A percentile compares a stretch with the other conserved stretches of the same genome.
phyloP scores from a whole-genome alignment of 2,329 filamentous ascomycete genomes.

The Sphaceloma murrayae region DNA sequence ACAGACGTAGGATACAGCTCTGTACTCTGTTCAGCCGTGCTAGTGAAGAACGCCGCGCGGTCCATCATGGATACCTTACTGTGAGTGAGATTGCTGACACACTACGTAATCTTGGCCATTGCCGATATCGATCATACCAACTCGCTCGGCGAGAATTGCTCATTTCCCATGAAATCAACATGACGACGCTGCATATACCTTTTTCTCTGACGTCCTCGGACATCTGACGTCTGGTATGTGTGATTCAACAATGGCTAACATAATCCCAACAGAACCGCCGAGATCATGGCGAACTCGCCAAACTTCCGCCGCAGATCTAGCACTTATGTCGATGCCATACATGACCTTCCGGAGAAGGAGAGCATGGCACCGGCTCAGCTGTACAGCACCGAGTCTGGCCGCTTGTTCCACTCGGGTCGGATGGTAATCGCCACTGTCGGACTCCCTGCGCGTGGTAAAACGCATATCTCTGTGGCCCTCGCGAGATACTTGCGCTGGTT shows the following conservation, averaged over 20 bases:
- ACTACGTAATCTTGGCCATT: too few species aligned
- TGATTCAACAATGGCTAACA: not conserved
- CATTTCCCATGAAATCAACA: too few species aligned
- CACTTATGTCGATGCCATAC: slow-evolving; percentile 93
- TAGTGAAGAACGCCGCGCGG: too few species aligned
- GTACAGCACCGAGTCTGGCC: slow-evolving; percentile 95
- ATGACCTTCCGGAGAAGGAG: slow-evolving; percentile 75
- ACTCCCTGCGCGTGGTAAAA: slow-evolving; percentile 89
- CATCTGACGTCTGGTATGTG: too few species aligned
- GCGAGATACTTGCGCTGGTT: slow-evolving; percentile 94
- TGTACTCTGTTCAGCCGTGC: too few species aligned
- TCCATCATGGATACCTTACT: slow-evolving; percentile 51
- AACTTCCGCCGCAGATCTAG: slow-evolving; percentile 87
- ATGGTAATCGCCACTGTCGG: slow-evolving; percentile 98
- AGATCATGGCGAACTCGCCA: slow-evolving; percentile 83
- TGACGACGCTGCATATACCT: too few species aligned
- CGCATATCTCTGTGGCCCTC: slow-evolving; percentile 93
- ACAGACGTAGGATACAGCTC: too few species aligned
- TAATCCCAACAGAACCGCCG: slow-evolving; percentile 57
- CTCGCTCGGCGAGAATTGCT: too few species aligned
- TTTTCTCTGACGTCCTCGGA: too few species aligned
- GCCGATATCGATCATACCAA: too few species aligned
- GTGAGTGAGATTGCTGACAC: too few species aligned
- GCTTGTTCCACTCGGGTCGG: slow-evolving; percentile 90
- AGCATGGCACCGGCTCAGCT: slow-evolving; percentile 90